A percentile compares a stretch with the other conserved stretches of the same genome.
Evolutionary conservation across 768 basidiomycete genomes (phyloP).

Genomic region (Tricholoma matsutake): DNA sequence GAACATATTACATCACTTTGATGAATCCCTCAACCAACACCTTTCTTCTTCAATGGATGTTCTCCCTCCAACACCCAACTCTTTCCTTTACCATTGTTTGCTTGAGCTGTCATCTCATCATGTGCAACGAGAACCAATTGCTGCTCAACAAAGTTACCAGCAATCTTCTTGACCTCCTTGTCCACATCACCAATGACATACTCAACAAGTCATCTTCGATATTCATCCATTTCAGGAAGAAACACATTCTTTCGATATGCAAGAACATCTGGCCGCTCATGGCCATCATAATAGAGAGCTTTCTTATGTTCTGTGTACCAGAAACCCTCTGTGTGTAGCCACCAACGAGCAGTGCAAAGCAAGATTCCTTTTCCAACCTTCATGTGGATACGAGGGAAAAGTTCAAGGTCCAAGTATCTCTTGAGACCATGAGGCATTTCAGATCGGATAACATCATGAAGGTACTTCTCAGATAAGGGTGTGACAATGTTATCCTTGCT

Average conservation of each 20-base stretch:
- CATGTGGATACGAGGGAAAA: too few relatives aligned
- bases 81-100: slow-evolving; percentile 31
- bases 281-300: too few relatives aligned
- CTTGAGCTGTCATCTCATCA: slow-evolving; percentile 41
- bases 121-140: slow-evolving; percentile 26
- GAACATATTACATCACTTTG: slow-evolving; percentile 35
- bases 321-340: slow-evolving; percentile 18
- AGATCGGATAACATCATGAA: neutral
- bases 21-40: slow-evolving; percentile 34
- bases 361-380: slow-evolving; percentile 30
- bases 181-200: slow-evolving; percentile 16
- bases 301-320: slow-evolving; percentile 10
- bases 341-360: slow-evolving; percentile 27
- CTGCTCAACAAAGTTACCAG: slow-evolving; percentile 14
- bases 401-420: slow-evolving; percentile 27
- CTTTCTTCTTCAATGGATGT: slow-evolving; percentile 35
- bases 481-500: neutral
- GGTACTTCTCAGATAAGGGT: neutral
- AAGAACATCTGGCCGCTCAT: slow-evolving; percentile 24
- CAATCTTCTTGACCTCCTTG: slow-evolving; percentile 4
- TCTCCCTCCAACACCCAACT: slow-evolving; percentile 34
- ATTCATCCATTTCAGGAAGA: neutral
- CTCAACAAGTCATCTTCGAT: slow-evolving; percentile 21
- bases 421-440: slow-evolving; percentile 35
- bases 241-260: neutral